Base-by-base conservation (phyloP, 352 stramenopile species). In the Phytophthora uliginosa region DNA sequence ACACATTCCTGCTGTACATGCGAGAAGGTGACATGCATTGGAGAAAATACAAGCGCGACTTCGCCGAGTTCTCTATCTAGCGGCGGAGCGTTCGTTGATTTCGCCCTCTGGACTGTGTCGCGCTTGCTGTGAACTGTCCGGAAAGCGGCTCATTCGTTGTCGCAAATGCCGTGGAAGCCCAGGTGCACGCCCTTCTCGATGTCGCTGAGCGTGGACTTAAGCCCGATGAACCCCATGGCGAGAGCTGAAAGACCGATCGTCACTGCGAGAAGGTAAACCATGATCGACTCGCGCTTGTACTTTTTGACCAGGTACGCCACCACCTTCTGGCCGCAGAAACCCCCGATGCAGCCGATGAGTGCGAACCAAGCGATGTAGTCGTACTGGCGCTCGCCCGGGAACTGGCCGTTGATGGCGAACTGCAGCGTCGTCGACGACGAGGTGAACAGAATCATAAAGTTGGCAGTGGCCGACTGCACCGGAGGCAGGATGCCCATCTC, bases 381-480 rank as follows among this genome's bases (percentile, higher is more conserved):
- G 70, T 90, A 94, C 82, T 96, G 89, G 15, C 75, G 73, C 38
- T 82, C 69, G 17, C 88, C 88, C 4, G 88, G 89, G 57, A 94
- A 95, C 71, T 94, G 88, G 0, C 89, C 89, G 9, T 89, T 88
- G 58, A 95, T 92, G 7, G 86, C 84, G 62, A 96, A 96, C 66
- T 94, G 89, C 50, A 96, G 76, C 31, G 97, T 99, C 6, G 97
- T 99, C 0, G 97, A 98, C 24, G 97, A 95, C n/a, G 95, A 97
- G 8, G 89, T 96, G 76, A 93, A 96, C 8, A 96, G 65, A 53
- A 96, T 94, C 89, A 96, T 96, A 73, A 92, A 96, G 65, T 96
- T 98, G 38, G 95, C 96, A 2, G 97, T 98, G 22, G 96, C 95
- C 6, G 90, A 97, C 33, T 98, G 91, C 53, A 96, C 86, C 7